Base-by-base conservation (phyloP, 768 basidiomycete species). In the Boletus sensibilis region DNA sequence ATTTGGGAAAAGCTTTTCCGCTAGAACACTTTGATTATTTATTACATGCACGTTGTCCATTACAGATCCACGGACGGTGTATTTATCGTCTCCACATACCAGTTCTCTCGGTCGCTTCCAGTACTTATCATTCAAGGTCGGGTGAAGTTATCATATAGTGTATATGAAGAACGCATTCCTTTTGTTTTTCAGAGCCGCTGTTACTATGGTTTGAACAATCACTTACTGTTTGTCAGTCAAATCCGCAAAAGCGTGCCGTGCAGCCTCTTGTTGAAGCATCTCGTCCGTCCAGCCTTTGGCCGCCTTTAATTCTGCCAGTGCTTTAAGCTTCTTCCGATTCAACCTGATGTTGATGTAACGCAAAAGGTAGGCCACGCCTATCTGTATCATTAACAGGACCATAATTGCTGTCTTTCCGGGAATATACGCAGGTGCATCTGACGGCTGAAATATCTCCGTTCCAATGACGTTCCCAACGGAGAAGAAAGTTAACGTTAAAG, bases 1-100 rank as follows among this genome's bases (percentile, higher is more conserved):
- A 70, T 91, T 8, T 94, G 88, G 84, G 84, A 84, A 68, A 95
- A 95, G 69, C 72, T 85, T 23, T 74, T 85, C 52, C 78, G 77
- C 61, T 79, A 72, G 63, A 50, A 21, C 35, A 35, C 1, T 63
- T 37, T 45, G 16, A 35, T 55, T 52, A 51, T 53, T 59, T 51
- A 61, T 72, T 48, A 25, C 50, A 47, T 50, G 52, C 59, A 56
- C 56, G 21, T 61, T 54, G 51, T 64, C 49, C 58, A 20, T 53
- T 40, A 31, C 51, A 49, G 43, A 60, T 56, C 39, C 49, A 45
- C 33, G 56, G 55, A 68, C 62, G 34, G 25, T 58, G 38, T 70
- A 66, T 72, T 72, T 70, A 71, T 71, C 50, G 40, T 35, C 33
- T 41, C 25, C 44, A 43, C 64, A 60, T 71, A 64, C 57, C 60